Evolutionary conservation across 2,329 filamentous ascomycete species (phyloP), one percentile per base, ranked within the genome.

Genomic region (Ascomycota sp.): DNA sequence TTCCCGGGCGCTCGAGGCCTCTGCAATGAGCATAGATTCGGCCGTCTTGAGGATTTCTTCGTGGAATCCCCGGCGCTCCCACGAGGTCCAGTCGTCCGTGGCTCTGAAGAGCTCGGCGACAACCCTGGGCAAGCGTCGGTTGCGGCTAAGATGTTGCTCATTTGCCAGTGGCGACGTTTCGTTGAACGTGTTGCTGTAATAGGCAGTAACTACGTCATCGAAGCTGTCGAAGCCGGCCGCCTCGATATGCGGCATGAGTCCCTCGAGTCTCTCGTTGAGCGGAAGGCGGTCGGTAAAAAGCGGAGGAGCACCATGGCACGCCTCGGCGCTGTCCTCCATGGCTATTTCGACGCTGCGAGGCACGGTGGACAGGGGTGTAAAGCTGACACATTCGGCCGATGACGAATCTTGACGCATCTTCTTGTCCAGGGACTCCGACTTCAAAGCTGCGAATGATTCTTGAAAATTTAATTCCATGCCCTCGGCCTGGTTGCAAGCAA

Each of bases 41-140:
- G 42, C 41, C 2, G 41, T 42, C 27, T 43, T 43, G 12, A 49
- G 36, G n/a, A 48, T 40, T 31, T 49, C 45, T 5, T 48, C 44
- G 6, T 45, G 39, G 30, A 49, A 47, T 1, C 41, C 46, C 7
- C 38, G 37, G 10, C 45, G 39, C 36, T 45, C 43, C 48, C 41
- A 46, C 3, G 34, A 32, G n/a, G 40, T 44, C 46, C 41, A 47
- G 26, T 31, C 33, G 7, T 35, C 29, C 2, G 41, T 36, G 6
- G 40, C 37, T 9, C 36, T 40, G 16, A 42, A 43, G 2, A 48
- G 39, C 2, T 43, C 38, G 1, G 36, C 35, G 24, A 49, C 39
- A 6, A 47, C 39, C 29, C 40, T 38, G 7, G 47, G 44, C 7
- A 49, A 39, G 0, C 46, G 37, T 8, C 42, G 38, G 35, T 45